Evolutionary conservation across 345 rosid species (phyloP), one percentile per base, ranked within the genome.

Genomic region (Raphanus sativus): DNA sequence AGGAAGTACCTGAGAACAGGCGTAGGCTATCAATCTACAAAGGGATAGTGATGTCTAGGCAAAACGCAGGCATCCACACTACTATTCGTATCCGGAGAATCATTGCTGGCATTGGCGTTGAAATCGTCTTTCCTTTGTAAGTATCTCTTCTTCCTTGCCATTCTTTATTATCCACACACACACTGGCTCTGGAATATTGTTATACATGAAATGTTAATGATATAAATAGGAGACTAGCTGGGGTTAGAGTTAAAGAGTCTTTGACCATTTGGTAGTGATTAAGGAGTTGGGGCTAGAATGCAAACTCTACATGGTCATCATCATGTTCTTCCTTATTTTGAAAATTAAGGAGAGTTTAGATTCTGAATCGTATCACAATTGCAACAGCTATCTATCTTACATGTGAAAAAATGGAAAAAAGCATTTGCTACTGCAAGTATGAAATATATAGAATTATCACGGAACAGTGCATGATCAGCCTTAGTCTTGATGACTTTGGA

Each of bases 31-130:
- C 98, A 1, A 79, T 85, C 59, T 94, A 90, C 87, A 92, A 87
- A 84, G 97, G 98, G 26, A 91, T 94, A 36, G 89, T 92, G 28
- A 94, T 92, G 21, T 87, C 90, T 21, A 92, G 83, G 82, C 97
- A 92, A 75, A 94, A 92, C 81, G 95, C 97, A 1, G 95, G 97
- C 26, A 89, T 92, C 84, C 97, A 92, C 80, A 87, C 92, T 8
- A 92, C 94, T 9, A 90, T 94, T 48, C 79, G 97, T 55, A 85
- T 92, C 72, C 85, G 95, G 67, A 89, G 97, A 84, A 89, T 90
- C 15, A 86, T 94, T 83, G 97, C 97, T 13, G 98, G 96, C 28
- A 70, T 69, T 8, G 89, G 95, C 17, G 91, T 88, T 52, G 97
- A 89, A 76, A 89, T 91, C n/a, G 90, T 87, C 30, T 88, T 92